Conservation (phyloP, 1,284 basidiomycete species). For the Trichosporon asahii region DNA sequence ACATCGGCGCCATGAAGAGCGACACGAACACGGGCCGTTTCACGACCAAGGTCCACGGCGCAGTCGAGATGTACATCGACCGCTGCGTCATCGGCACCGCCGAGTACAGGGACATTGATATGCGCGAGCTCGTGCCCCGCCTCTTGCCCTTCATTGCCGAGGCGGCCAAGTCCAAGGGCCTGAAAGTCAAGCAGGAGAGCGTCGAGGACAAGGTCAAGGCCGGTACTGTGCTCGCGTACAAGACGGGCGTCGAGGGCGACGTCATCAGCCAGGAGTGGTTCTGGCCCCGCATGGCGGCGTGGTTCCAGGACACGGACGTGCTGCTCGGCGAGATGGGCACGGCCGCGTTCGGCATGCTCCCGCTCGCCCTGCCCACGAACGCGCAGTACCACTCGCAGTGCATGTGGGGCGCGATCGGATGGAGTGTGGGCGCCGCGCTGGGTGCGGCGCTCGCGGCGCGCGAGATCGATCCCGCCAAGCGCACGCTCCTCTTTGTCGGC, state of each 20-base stretch:
- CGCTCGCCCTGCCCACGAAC: constrained; percentile 64
- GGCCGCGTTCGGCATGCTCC: constrained; percentile 67
- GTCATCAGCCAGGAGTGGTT: constrained; percentile 71
- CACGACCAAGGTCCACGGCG: constrained; percentile 59
- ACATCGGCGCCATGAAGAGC: constrained; percentile 73
- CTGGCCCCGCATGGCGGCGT: constrained; percentile 77
- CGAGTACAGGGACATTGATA: constrained; percentile 53
- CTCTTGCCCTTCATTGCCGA: constrained; percentile 45
- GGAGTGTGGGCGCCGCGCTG: constrained; percentile 57
- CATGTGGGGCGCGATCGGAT: constrained; percentile 48
- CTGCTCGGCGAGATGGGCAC: constrained; percentile 75
- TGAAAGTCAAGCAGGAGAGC: constrained; percentile 23
- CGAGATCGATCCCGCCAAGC: constrained; percentile 59
- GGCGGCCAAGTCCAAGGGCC: constrained; percentile 29
- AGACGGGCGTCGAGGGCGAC: constrained; percentile 28
- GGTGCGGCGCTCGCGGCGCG: constrained; percentile 62
- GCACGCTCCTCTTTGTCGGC: constrained; percentile 82
- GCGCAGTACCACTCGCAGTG: constrained; percentile 62
- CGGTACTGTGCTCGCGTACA: constrained; percentile 30
- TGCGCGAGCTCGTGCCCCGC: constrained; percentile 52
- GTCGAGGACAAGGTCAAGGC: constrained; percentile 34
- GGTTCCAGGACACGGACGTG: constrained; percentile 60
- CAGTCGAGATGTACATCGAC: constrained; percentile 74
- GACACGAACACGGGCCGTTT: constrained; percentile 73
- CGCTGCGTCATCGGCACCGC: constrained; percentile 62